phyloP scores from a whole-genome alignment of 108 stramenopile genomes.

The Parmales sp. region DNA sequence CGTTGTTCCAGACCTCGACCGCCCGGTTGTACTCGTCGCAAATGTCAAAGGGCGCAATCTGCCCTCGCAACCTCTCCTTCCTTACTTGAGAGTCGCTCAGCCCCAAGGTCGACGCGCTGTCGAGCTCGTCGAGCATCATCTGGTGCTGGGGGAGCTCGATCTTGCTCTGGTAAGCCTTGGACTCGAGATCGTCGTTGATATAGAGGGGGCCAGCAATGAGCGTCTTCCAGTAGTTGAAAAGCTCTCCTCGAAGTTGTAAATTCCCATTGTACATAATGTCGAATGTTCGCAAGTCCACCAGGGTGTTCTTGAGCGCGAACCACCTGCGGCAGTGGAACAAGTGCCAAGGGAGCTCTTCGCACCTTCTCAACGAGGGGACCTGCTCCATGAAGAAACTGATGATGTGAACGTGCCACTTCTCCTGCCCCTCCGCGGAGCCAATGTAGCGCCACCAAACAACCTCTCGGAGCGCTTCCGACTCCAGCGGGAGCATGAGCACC shows the following conservation, averaged over 20 bases:
- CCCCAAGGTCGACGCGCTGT: background rate
- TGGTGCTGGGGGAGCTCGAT: background rate
- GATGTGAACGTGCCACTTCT: constrained; percentile 27
- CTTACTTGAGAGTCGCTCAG: background rate
- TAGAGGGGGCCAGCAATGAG: constrained; percentile 38
- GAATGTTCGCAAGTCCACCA: constrained; percentile 47
- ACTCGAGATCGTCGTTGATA: background rate
- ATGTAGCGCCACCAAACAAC: constrained; percentile 35
- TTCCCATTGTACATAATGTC: constrained; percentile 39
- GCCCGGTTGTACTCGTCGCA: constrained; percentile 43
- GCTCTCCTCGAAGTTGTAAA: constrained; percentile 31
- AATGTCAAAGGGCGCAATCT: constrained; percentile 48
- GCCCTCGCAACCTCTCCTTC: constrained; percentile 4
- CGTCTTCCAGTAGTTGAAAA: constrained; percentile 41
- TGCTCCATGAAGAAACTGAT: constrained; percentile 30
- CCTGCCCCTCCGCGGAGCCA: constrained; percentile 10
- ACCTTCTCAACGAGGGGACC: constrained; percentile 34
- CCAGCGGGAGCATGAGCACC: constrained; percentile 34
- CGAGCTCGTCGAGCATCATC: background rate
- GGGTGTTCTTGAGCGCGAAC: constrained; percentile 32
- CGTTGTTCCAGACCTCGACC: constrained; percentile 38
- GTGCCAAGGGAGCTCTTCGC: constrained; percentile 70
- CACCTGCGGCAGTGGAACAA: constrained; percentile 46
- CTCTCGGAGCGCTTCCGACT: constrained; percentile 32
- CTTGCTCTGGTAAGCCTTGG: background rate